Percentiles rank a stretch among this genome's conserved stretches.
These are phyloP conservation scores for Cyclocybe cylindracea DNA, from an alignment of 768 basidiomycete species.

Conservation along the genomic window DNA sequence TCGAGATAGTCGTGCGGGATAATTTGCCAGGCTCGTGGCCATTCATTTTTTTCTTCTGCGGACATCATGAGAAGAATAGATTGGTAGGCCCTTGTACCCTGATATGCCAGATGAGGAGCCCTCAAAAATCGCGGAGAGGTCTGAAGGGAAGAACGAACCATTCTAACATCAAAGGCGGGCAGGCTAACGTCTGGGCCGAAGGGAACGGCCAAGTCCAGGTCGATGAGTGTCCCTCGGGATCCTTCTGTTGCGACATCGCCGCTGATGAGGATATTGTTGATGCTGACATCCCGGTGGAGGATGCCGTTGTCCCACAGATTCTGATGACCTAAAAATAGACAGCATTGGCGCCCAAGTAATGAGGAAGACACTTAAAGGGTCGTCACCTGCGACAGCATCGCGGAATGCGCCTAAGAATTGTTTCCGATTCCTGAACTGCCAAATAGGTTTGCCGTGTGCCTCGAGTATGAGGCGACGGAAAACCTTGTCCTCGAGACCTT, in stretches of 20 bases:
- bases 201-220: constrained; percentile 6
- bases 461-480: constrained; percentile 7
- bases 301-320: constrained; percentile 12
- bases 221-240: constrained; percentile 10
- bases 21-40: not conserved
- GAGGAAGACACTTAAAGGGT: not conserved
- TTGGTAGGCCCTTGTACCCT: constrained; percentile 13
- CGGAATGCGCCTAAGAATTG: constrained; percentile 10
- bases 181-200: not conserved
- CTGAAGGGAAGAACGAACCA: not conserved
- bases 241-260: not conserved
- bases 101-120: not conserved
- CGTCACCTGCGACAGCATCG: constrained; percentile 13
- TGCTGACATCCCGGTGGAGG: constrained; percentile 24
- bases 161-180: not conserved
- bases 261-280: constrained; percentile 17
- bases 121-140: not conserved
- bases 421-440: constrained; percentile 3
- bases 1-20: constrained; percentile 8
- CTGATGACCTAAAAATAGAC: constrained; percentile 11
- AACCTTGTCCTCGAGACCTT: not conserved
- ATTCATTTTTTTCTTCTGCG: not conserved
- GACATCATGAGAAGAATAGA: constrained; percentile 4
- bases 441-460: constrained; percentile 5
- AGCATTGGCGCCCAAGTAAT: not conserved